Evolutionary conservation across 1,284 basidiomycete species (phyloP).

Genomic region (Ganoderma resinaceum): DNA sequence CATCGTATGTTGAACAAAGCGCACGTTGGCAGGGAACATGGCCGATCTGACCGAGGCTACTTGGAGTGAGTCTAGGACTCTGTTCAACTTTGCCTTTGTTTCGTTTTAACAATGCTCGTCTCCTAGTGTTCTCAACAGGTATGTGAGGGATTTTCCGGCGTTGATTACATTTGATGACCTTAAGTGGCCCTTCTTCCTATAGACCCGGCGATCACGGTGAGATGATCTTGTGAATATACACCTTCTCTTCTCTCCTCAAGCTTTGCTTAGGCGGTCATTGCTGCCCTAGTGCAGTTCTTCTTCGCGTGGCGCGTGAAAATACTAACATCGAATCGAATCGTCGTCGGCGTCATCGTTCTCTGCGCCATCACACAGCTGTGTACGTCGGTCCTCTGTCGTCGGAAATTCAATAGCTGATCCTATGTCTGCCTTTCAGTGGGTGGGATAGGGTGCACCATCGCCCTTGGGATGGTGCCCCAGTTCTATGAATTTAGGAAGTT

Average conservation of each 20-base stretch:
- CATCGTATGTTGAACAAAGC: not conserved
- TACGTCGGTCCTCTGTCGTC: not conserved
- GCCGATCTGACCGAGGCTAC: not conserved
- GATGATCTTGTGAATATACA: not conserved
- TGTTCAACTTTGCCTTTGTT: not conserved
- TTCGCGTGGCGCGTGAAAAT: constrained; percentile 45
- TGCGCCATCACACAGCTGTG: not conserved
- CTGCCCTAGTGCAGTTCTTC: constrained; percentile 44
- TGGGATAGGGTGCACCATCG: not conserved
- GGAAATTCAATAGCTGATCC: not conserved
- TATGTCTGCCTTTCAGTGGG: not conserved
- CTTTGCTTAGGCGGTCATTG: constrained; percentile 43
- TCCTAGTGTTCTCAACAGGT: not conserved
- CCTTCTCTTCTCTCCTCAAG: not conserved
- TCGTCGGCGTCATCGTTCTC: constrained; percentile 5
- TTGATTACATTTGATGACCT: not conserved
- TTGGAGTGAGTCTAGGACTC: not conserved
- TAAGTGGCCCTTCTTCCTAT: not conserved
- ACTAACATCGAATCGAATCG: constrained; percentile 17
- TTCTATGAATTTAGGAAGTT: constrained; percentile 1
- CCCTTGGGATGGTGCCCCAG: not conserved
- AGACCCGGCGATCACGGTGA: not conserved
- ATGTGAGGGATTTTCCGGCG: not conserved
- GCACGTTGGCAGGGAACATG: not conserved
- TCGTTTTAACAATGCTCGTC: not conserved